These are phyloP conservation scores for Xylaria sp. DNA, from an alignment of 2,329 filamentous ascomycete species.

Conservation along the genomic window DNA sequence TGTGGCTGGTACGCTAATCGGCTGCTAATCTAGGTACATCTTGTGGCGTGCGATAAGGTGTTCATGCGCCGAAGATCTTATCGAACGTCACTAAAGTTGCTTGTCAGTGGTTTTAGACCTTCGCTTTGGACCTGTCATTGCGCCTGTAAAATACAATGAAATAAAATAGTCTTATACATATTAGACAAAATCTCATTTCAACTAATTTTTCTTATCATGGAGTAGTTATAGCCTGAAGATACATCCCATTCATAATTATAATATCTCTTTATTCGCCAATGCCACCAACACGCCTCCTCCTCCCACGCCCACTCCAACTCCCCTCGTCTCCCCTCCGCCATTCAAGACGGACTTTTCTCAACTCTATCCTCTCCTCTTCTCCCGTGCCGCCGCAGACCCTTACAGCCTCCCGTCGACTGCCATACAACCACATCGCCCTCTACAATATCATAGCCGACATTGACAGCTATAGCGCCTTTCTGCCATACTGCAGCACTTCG, in stretches of 20 bases:
- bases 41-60: conserved; percentile 25
- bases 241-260: background rate
- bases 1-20: conserved; percentile 28
- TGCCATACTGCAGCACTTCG: conserved; percentile 88
- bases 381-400: conserved; percentile 66
- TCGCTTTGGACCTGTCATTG: background rate
- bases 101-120: background rate
- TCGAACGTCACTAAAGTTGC: conserved; percentile 23
- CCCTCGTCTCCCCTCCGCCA: background rate
- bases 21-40: conserved; percentile 8
- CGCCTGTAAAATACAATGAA: conserved; percentile 1
- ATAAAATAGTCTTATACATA: background rate
- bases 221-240: conserved; percentile 27
- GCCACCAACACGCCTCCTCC: conserved; percentile 34
- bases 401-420: conserved; percentile 78
- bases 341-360: conserved; percentile 46
- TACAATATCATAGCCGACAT: conserved; percentile 92
- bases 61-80: conserved; percentile 31
- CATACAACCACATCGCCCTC: conserved; percentile 76
- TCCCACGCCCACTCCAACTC: conserved; percentile 34
- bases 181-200: background rate
- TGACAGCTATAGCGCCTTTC: conserved; percentile 82
- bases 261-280: conserved; percentile 27
- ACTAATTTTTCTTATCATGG: conserved; percentile 26
- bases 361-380: conserved; percentile 44